Evolutionary conservation across 2,329 filamentous ascomycete genomes (phyloP), one percentile per base, ranked within the genome.

Genomic region (Penicillium sp.): DNA sequence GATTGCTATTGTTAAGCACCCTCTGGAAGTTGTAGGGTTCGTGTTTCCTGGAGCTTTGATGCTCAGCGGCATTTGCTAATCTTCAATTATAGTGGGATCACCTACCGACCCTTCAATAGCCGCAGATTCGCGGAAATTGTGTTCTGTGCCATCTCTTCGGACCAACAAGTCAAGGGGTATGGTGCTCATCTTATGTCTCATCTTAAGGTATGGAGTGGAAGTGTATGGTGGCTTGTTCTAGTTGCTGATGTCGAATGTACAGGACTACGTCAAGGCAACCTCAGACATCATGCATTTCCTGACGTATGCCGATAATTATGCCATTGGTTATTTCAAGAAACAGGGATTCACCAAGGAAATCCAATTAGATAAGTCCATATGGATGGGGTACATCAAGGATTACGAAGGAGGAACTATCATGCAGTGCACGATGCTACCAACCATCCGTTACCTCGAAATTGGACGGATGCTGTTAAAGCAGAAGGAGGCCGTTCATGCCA

Each of bases 351-450:
- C 95, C 1, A 99, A 99, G 76, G 94, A 99, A 71, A 98, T 99
- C 66, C 97, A 93, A 0, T 86, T 99, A 0, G 91, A 95, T 62
- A 91, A 89, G 71, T 88, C 90, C 2, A 89, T 92, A 3, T 99
- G 95, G 95, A 98, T 98, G 95, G 95, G 95, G 3, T 99, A 98
- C 72, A 99, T 99, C 82, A 99, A 99, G 76, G 95, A 99, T 76
- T 99, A 99, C 76, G 95, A 99, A 79, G 95, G 95, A 61, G 95
- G 95, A 62, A 99, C 95, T 0, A 96, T 99, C 64, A 99, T 99
- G 95, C 95, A 99, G 80, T 99, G 95, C 74, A 92, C 91, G 56
- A 98, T 99, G 95, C 85, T 99, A 21, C 94, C 94, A 7, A 91
- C 91, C 65, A 92, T 98, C 58, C 91, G 95, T 54, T 99, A 99